Conservation (phyloP, 2,329 filamentous ascomycete species). For the Myriosclerotinia curreyana region DNA sequence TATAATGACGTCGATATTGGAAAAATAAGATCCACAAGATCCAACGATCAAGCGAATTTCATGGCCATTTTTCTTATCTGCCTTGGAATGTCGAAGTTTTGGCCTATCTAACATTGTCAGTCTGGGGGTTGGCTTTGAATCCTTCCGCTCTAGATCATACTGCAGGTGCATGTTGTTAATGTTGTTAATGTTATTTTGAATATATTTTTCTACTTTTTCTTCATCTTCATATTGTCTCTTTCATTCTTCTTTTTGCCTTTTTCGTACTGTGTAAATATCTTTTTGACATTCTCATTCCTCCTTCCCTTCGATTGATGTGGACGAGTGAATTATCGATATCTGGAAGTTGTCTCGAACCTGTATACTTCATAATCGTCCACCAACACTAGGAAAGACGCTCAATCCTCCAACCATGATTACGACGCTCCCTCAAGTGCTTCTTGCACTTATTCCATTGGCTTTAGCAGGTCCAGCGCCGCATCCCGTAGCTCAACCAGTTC, state of each 20-base stretch:
- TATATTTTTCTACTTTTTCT: background rate
- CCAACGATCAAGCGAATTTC: background rate
- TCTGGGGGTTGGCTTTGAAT: background rate
- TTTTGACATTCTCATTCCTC: background rate
- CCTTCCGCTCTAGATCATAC: conserved; percentile 7
- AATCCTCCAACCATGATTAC: conserved; percentile 4
- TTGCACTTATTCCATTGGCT: conserved; percentile 30
- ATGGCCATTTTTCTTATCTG: background rate
- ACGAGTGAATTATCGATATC: background rate
- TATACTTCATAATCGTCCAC: background rate
- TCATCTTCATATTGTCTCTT: background rate
- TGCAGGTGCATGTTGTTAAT: background rate
- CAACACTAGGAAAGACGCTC: background rate
- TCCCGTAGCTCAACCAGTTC: conserved; percentile 32
- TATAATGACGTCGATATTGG: background rate
- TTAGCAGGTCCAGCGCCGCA: conserved; percentile 33
- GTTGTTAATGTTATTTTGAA: background rate
- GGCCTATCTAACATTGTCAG: no score
- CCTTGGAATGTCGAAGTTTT: background rate
- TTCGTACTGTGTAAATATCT: background rate
- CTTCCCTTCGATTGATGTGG: background rate
- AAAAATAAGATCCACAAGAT: background rate
- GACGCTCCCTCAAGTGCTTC: conserved; percentile 23
- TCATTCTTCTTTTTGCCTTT: background rate
- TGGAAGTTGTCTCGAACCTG: background rate